A percentile compares a stretch with the other conserved stretches of the same genome.
Evolutionary conservation across 2,329 filamentous ascomycete species (phyloP).

Genomic region (Blastomyces parvus): DNA sequence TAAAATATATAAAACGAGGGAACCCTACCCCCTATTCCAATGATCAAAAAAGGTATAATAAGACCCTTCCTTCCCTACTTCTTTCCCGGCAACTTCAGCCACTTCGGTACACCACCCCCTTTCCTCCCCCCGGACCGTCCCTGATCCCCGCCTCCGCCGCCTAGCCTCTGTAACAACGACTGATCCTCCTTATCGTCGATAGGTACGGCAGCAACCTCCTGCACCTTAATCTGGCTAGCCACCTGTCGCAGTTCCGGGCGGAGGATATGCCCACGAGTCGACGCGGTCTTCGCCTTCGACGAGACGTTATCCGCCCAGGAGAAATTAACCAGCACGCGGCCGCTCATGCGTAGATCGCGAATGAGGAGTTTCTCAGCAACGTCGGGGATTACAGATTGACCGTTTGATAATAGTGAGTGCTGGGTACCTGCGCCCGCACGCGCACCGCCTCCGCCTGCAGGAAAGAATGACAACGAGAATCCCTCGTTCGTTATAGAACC

Average conservation of each 20-base stretch:
- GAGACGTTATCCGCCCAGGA: constrained; percentile 60
- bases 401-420: not conserved
- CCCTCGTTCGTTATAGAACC: constrained; percentile 45
- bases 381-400: constrained; percentile 29
- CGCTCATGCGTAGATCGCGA: constrained; percentile 58
- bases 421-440: constrained; percentile 5
- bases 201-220: constrained; percentile 42
- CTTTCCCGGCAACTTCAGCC: constrained; percentile 62
- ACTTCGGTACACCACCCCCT: constrained; percentile 50
- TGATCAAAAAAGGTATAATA: not conserved
- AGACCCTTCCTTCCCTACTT: constrained; percentile 41
- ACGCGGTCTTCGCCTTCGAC: constrained; percentile 42
- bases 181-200: constrained; percentile 31
- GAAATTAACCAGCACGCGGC: constrained; percentile 65
- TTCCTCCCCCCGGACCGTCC: constrained; percentile 27
- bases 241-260: constrained; percentile 51
- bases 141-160: constrained; percentile 25
- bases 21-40: constrained; percentile 16
- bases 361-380: constrained; percentile 52
- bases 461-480: constrained; percentile 62
- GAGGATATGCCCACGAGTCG: constrained; percentile 50
- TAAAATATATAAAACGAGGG: too few relatives aligned
- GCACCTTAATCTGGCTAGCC: constrained; percentile 59
- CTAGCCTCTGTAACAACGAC: constrained; percentile 32
- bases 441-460: constrained; percentile 5